phyloP scores from a whole-genome alignment of 1,284 basidiomycete species.

The Trichosporon sp. region DNA sequence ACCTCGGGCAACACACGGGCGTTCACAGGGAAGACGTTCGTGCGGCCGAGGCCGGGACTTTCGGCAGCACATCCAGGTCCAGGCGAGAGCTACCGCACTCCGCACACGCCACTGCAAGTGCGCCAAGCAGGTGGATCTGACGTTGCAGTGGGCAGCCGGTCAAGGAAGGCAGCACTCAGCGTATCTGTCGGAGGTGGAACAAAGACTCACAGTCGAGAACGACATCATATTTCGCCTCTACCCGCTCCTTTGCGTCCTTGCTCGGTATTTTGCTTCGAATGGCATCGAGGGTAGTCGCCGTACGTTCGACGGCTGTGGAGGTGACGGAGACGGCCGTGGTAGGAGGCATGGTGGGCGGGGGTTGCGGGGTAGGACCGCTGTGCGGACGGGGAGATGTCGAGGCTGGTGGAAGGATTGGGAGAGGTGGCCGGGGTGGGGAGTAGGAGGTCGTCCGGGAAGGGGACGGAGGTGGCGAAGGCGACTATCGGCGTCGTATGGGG shows the following conservation, averaged over 20 bases:
- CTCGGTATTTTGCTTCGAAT: constrained; percentile 24
- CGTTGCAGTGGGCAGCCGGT: neutral
- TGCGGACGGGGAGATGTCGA: neutral
- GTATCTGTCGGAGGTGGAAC: neutral
- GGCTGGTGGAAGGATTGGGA: neutral
- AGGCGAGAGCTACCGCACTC: neutral
- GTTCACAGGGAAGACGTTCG: neutral
- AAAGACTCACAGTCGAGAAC: constrained; percentile 45
- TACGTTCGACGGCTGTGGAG: constrained; percentile 9
- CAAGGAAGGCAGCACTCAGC: neutral
- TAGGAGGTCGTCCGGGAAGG: neutral
- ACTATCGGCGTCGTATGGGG: constrained; percentile 19
- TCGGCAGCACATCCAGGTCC: neutral
- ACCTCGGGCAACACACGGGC: neutral
- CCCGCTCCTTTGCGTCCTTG: constrained; percentile 19
- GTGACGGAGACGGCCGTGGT: neutral
- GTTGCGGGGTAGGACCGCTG: neutral
- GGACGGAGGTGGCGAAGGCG: constrained; percentile 14
- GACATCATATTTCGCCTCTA: constrained; percentile 45
- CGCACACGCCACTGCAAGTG: neutral
- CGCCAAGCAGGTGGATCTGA: neutral
- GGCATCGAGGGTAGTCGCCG: constrained; percentile 16
- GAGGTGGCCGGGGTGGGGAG: neutral
- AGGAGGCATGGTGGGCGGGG: neutral
- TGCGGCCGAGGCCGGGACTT: neutral